Evolutionary conservation across 1,139 yeast species (phyloP), one percentile per base, ranked within the genome.

Genomic region (Geotrichum cucujoidarum): DNA sequence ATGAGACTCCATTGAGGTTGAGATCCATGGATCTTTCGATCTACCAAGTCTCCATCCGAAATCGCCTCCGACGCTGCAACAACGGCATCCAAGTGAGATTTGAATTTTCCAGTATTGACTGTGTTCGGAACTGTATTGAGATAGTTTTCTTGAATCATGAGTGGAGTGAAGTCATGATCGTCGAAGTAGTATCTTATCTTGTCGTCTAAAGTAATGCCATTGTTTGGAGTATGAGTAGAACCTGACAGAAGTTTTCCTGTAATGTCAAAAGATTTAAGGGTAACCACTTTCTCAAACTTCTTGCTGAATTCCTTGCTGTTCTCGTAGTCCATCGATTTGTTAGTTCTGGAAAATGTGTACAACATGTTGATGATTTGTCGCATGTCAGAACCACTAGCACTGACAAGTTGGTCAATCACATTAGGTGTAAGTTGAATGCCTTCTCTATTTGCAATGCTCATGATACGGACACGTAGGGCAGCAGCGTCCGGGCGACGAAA

Each of bases 141-240:
- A 63, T 94, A 94, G 66, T 94, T 94, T 64, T 94, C 98, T 63
- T 92, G 97, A 43, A 94, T 77, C 97, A 94, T 92, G 54, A 92
- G 73, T 2, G 98, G 98, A 0, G 95, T 81, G 63, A 94, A 83
- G 62, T 90, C 97, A 66, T 88, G 88, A 66, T 94, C 98, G 66
- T 89, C 90, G 70, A 94, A 94, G 64, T 90, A 94, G 50, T 88
- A 73, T 60, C 85, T 92, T 60, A 92, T 83, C 62, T 89, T 87
- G 56, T 89, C 96, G 64, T 83, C 85, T 54, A 92, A 66, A 5
- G 81, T 72, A 55, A 78, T 76, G 7, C 56, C 57, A 13, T 80
- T 69, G 50, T 74, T 72, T 3, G 77, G 74, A 17, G 78, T 71
- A 66, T 81, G 85, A 7, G 78, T 73, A 20, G 77, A 77, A 0